Evolutionary conservation across 1,284 basidiomycete species (phyloP).

Genomic region (Rhizopogon hawkerae): DNA sequence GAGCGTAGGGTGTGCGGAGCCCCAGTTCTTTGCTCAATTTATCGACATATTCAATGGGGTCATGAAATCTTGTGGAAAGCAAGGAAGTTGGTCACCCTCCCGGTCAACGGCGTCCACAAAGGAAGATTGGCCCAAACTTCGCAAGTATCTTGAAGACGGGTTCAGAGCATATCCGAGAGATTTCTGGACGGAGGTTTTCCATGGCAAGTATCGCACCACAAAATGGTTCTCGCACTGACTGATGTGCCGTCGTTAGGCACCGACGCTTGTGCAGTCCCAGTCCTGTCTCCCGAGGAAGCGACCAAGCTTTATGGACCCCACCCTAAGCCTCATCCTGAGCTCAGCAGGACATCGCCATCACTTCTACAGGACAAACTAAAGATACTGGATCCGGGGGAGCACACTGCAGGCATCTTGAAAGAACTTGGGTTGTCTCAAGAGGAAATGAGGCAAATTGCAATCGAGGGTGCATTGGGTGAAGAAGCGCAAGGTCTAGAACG

Average conservation of each 20-base stretch:
- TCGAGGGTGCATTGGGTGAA: conserved; percentile 37
- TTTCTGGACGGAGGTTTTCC: conserved; percentile 63
- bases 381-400: conserved; percentile 39
- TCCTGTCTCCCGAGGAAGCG: conserved; percentile 60
- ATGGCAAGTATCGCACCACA: conserved; percentile 34
- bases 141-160: conserved; percentile 50
- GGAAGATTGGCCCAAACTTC: conserved; percentile 53
- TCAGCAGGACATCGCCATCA: conserved; percentile 27
- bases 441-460: conserved; percentile 30
- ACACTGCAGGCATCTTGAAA: conserved; percentile 43
- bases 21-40: conserved; percentile 60
- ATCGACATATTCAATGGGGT: conserved; percentile 48
- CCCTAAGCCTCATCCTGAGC: conserved; percentile 45
- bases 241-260: conserved; percentile 35
- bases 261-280: conserved; percentile 71
- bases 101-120: conserved; percentile 42
- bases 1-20: conserved; percentile 69
- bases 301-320: conserved; percentile 31
- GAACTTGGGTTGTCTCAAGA: conserved; percentile 38
- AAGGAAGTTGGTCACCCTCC: conserved; percentile 45
- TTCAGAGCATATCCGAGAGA: conserved; percentile 57
- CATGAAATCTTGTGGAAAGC: conserved; percentile 36
- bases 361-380: conserved; percentile 6
- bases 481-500: conserved; percentile 14
- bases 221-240: background rate